A percentile compares a stretch with the other conserved stretches of the same genome.
Evolutionary conservation across 495 filamentous ascomycete genomes (phyloP).

Genomic region (Rostrohypoxylon terebratum): DNA sequence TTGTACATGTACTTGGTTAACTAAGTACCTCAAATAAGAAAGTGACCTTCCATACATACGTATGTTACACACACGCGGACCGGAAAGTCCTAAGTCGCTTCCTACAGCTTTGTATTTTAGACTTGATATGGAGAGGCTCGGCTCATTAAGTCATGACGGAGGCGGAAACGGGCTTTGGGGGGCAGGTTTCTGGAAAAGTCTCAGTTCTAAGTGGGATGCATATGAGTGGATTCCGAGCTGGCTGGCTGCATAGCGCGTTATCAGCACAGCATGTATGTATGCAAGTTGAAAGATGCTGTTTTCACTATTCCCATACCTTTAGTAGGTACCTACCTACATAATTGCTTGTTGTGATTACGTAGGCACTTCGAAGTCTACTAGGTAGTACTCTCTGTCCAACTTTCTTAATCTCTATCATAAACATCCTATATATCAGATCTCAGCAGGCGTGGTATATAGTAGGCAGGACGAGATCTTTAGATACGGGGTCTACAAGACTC

Average conservation of each 20-base stretch:
- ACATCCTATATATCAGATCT: constrained; percentile 6
- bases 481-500: neutral
- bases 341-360: constrained; percentile 22
- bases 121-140: constrained; percentile 7
- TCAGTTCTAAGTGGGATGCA: constrained; percentile 39
- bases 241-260: constrained; percentile 36
- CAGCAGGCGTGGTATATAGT: neutral
- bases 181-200: constrained; percentile 45
- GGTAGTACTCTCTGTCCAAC: neutral
- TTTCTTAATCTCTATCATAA: neutral
- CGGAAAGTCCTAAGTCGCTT: constrained; percentile 6
- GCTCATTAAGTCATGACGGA: constrained; percentile 2
- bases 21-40: neutral
- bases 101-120: neutral
- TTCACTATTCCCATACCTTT: constrained; percentile 11
- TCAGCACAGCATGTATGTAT: constrained; percentile 33
- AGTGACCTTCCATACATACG: neutral
- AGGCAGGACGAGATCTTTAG: neutral
- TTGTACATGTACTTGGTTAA: neutral
- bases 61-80: constrained; percentile 16
- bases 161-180: constrained; percentile 6
- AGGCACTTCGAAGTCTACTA: neutral
- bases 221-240: constrained; percentile 29
- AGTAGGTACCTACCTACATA: no score
- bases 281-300: constrained; percentile 23